phyloP scores from a whole-genome alignment of 2,329 filamentous ascomycete species.

The Metarhizium humberi region DNA sequence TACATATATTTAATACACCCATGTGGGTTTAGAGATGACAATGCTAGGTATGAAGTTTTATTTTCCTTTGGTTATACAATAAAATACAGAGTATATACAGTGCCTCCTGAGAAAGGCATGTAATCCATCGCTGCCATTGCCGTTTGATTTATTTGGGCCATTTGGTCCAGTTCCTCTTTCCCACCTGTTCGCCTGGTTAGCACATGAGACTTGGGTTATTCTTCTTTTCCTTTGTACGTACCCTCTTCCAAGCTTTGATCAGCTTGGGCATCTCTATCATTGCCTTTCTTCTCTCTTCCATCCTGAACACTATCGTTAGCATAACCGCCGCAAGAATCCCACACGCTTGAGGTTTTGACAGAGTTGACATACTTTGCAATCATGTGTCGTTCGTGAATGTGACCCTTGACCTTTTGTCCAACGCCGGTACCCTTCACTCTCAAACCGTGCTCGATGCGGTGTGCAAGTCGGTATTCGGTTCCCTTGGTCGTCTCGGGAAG shows the following conservation, averaged over 20 bases:
- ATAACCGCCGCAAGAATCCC: not conserved
- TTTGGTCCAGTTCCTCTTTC: conserved; percentile 46
- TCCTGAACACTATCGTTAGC: conserved; percentile 33
- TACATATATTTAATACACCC: too few relatives aligned
- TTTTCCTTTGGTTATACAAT: conserved; percentile 15
- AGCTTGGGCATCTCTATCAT: conserved; percentile 93
- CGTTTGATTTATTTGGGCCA: conserved; percentile 41
- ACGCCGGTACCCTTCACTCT: conserved; percentile 87
- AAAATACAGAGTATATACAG: conserved; percentile 25
- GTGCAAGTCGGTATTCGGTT: conserved; percentile 59
- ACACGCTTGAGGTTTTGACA: not conserved
- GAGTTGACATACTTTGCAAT: conserved; percentile 52
- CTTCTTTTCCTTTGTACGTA: conserved; percentile 33
- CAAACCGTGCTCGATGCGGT: conserved; percentile 69
- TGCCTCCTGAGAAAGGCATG: not conserved
- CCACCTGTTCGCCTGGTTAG: conserved; percentile 36
- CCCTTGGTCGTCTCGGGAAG: conserved; percentile 71
- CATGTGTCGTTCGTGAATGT: conserved; percentile 82
- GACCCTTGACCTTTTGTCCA: conserved; percentile 90
- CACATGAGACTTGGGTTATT: not conserved
- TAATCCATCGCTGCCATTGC: not conserved
- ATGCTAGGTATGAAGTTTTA: not conserved
- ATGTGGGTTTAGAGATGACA: too few relatives aligned
- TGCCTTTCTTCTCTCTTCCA: conserved; percentile 82
- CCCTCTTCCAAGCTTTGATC: conserved; percentile 88